Base-by-base conservation (phyloP, 169 alveolate species). In the Cryptosporidium felis region DNA sequence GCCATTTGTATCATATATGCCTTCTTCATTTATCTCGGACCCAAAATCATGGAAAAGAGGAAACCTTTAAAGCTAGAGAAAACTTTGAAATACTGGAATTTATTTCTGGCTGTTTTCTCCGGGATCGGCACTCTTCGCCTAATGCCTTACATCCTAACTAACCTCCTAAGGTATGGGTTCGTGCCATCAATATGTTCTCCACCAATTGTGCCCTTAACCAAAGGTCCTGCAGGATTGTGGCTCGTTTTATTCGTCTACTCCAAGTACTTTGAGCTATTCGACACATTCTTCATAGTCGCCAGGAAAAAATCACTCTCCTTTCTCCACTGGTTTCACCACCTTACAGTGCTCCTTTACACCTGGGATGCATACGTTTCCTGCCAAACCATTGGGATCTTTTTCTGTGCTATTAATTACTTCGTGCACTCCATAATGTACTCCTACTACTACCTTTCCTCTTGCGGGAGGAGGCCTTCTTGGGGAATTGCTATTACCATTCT, bases 321-420 rank as follows among this genome's bases (percentile, higher is more conserved):
- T 40, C 81, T 93, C 38, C 96, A 92, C 82, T 92, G 95, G 96
- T 94, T 90, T 67, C 96, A 94, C 80, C 96, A 94, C 67, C 90
- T 91, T 26, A 93, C 96, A 5, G 96, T 93, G 47, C 90, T 94
- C 56, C 82, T 92, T 65, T 94, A 92, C 90, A 91, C 95, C 58
- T 94, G 96, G 96, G 93, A 94, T 51, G 95, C 96, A 14, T 92
- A 88, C 82, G 81, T 40, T 41, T 85, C 58, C 5, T 94, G 91
- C 82, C 91, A 88, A 82, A 94, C 96, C 4, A 91, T 94, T 30
- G 96, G 96, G n/a, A 88, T 92, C 30, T 60, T 79, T 53, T 92
- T 91, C 34, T 90, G 89, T 14, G 88, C 93, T n/a, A 92, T 92
- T 82, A 94, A 94, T 81, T 92, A 88, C 79, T 41, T 90, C 36